phyloP scores from a whole-genome alignment of 768 basidiomycete species.

The Leucocoprinus leucothites region DNA sequence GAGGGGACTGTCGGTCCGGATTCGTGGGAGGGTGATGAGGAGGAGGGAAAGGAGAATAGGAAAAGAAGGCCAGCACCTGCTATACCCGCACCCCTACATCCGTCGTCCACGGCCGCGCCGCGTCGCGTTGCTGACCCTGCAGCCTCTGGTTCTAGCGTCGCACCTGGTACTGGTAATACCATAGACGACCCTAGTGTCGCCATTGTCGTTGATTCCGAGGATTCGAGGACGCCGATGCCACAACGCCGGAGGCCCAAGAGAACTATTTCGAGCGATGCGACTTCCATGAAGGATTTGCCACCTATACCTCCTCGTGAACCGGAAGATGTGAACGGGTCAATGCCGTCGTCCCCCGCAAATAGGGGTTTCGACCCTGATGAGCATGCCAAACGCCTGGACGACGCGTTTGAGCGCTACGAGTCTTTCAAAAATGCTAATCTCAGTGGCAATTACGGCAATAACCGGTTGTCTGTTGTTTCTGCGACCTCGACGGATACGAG shows the following conservation, averaged over 20 bases:
- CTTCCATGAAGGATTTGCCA: constrained; percentile 4
- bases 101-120: not conserved
- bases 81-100: not conserved
- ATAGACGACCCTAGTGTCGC: too few relatives aligned
- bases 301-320: not conserved
- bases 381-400: constrained; percentile 54
- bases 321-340: not conserved
- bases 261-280: not conserved
- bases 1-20: not conserved
- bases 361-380: constrained; percentile 27
- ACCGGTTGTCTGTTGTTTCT: constrained; percentile 65
- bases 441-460: constrained; percentile 26
- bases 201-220: not conserved
- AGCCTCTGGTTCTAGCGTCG: too few relatives aligned
- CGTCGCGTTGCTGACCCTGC: not conserved
- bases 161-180: not conserved
- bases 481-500: constrained; percentile 28
- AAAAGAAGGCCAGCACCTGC: constrained; percentile 15
- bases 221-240: not conserved
- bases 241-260: not conserved
- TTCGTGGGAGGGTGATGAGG: not conserved
- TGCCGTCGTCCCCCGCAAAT: constrained; percentile 15
- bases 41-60: constrained; percentile 4
- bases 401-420: constrained; percentile 90
- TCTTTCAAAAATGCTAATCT: constrained; percentile 60